Percentiles rank a stretch among this genome's conserved stretches.
Conservation (phyloP, 306 rosid species). For the Corylus heterophylla region DNA sequence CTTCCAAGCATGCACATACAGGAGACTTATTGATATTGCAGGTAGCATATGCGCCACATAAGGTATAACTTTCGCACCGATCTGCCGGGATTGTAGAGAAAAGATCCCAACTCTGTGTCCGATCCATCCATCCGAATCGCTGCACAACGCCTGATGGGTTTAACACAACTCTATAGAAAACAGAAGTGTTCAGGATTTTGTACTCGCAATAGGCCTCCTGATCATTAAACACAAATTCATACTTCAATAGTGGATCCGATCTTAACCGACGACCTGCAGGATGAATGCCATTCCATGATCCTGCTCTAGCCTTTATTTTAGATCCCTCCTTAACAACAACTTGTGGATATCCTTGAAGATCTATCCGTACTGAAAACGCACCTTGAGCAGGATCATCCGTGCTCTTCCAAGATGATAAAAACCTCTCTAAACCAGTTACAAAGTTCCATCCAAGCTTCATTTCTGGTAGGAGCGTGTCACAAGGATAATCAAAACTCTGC, state of each 20-base stretch:
- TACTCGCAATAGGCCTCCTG: conserved; percentile 14
- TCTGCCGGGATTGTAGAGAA: not conserved
- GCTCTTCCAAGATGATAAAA: no score
- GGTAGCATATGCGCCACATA: conserved; percentile 23
- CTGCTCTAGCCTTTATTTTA: not conserved
- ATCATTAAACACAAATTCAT: conserved; percentile 7
- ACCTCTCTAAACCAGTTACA: no score
- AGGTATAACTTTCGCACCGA: conserved; percentile 28
- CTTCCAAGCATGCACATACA: conserved; percentile 24
- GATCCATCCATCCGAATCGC: conserved; percentile 23
- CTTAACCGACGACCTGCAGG: conserved; percentile 13
- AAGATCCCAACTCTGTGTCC: conserved; percentile 21
- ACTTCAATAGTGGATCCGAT: not conserved
- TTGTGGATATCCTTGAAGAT: not conserved
- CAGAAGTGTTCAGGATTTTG: not conserved
- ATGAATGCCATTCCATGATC: conserved; percentile 29
- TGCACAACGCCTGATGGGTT: conserved; percentile 6
- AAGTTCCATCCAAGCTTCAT: no score
- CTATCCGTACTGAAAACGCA: not conserved
- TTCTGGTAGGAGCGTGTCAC: no score
- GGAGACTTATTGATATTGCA: conserved; percentile 12
- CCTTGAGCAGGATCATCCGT: conserved; percentile 47
- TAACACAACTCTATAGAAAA: conserved; percentile 15
- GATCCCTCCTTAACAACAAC: not conserved
- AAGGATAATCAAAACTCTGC: no score